A percentile compares a stretch with the other conserved stretches of the same genome.
phyloP scores from a whole-genome alignment of 164 flowering plant species.

The Berberis thunbergii region DNA sequence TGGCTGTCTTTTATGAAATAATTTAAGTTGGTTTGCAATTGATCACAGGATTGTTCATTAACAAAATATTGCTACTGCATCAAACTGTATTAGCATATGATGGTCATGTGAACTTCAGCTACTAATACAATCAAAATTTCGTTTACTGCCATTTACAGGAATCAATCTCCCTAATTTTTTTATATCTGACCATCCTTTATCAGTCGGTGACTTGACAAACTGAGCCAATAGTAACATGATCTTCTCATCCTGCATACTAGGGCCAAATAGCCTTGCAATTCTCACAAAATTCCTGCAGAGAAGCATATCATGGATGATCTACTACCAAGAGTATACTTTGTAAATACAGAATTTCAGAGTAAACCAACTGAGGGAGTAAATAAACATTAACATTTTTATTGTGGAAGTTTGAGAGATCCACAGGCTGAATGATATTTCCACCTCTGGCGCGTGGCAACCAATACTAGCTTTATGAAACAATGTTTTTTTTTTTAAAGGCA shows the following conservation, averaged over 20 bases:
- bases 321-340: too few species aligned
- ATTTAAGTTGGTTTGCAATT: too few species aligned
- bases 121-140: background rate
- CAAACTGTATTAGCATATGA: background rate
- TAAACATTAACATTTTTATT: too few species aligned
- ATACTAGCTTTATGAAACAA: too few species aligned
- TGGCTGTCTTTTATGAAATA: too few species aligned
- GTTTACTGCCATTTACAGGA: background rate
- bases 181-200: background rate
- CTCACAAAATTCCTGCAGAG: background rate
- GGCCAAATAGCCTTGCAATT: background rate
- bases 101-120: slow-evolving; percentile 5
- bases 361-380: too few species aligned
- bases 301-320: too few species aligned
- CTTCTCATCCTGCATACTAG: background rate
- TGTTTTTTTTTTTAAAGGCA: too few species aligned
- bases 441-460: too few species aligned
- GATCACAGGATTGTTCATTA: background rate
- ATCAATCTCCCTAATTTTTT: background rate
- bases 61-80: background rate
- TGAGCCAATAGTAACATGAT: background rate
- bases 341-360: too few species aligned
- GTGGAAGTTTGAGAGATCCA: too few species aligned
- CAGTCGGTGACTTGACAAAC: background rate
- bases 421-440: too few species aligned